Conservation (phyloP, 768 basidiomycete species). For the Termitomyces heimii region DNA sequence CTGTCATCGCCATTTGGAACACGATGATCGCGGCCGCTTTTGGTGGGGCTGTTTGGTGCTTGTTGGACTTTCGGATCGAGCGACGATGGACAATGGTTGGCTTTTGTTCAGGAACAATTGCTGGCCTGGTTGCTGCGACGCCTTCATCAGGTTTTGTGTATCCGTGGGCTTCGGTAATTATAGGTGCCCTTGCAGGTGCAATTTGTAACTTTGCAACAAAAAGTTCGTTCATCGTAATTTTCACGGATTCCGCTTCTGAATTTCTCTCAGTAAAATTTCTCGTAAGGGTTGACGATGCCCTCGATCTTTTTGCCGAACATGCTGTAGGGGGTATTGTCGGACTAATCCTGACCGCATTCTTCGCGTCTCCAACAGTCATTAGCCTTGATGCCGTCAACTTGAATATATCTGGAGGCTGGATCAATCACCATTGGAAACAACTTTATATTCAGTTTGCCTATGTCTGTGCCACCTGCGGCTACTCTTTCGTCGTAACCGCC, state of each 20-base stretch:
- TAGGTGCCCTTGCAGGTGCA: constrained; percentile 68
- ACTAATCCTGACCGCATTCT: constrained; percentile 65
- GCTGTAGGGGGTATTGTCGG: constrained; percentile 82
- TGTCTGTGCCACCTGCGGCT: constrained; percentile 49
- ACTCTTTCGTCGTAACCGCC: constrained; percentile 59
- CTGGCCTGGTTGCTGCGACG: constrained; percentile 84
- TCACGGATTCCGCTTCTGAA: neutral
- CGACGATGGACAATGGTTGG: constrained; percentile 87
- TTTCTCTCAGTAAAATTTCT: constrained; percentile 54
- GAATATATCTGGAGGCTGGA: constrained; percentile 55
- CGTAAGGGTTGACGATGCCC: constrained; percentile 75
- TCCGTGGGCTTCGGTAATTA: constrained; percentile 70
- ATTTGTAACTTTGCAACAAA: constrained; percentile 84
- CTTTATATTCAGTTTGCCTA: constrained; percentile 74
- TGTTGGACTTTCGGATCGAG: constrained; percentile 75
- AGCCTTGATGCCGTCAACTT: constrained; percentile 63
- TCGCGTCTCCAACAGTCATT: constrained; percentile 61
- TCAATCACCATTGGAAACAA: constrained; percentile 74
- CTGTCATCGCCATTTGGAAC: constrained; percentile 82
- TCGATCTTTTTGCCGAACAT: constrained; percentile 92
- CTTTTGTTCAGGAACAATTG: constrained; percentile 89
- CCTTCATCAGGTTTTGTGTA: constrained; percentile 81
- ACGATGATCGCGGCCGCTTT: constrained; percentile 83
- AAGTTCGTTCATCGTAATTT: constrained; percentile 31
- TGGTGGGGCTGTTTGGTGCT: constrained; percentile 79